Evolutionary conservation across 2,329 filamentous ascomycete species (phyloP).

Genomic region (Fusarium fracticaudum): DNA sequence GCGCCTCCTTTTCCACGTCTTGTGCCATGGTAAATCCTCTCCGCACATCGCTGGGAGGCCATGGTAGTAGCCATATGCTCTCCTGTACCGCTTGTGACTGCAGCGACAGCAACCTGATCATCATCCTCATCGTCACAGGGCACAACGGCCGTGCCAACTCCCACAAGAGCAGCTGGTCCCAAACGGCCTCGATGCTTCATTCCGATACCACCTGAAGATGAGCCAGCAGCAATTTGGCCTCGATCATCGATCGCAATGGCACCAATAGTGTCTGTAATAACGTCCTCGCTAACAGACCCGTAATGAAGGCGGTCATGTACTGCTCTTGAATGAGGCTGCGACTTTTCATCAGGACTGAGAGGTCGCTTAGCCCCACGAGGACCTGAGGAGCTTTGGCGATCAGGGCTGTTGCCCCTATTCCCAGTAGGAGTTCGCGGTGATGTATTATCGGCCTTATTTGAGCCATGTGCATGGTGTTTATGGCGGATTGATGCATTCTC

Average conservation of each 20-base stretch:
- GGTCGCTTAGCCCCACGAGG: constrained; percentile 51
- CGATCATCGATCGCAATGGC: constrained; percentile 90
- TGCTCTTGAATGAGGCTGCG: constrained; percentile 8
- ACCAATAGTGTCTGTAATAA: constrained; percentile 91
- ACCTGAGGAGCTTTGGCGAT: constrained; percentile 19
- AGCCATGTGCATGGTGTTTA: neutral
- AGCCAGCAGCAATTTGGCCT: constrained; percentile 91
- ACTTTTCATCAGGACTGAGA: constrained; percentile 30
- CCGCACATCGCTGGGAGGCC: constrained; percentile 87
- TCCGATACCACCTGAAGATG: constrained; percentile 96
- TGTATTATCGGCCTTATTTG: constrained; percentile 30
- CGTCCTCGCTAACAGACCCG: constrained; percentile 60
- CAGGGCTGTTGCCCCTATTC: neutral
- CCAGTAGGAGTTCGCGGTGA: constrained; percentile 11
- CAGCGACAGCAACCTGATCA: constrained; percentile 76
- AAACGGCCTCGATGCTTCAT: constrained; percentile 96
- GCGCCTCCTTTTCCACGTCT: constrained; percentile 68
- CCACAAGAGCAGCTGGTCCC: constrained; percentile 91
- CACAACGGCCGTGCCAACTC: constrained; percentile 90
- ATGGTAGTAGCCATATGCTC: constrained; percentile 98
- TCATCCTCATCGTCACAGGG: constrained; percentile 77
- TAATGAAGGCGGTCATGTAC: constrained; percentile 35
- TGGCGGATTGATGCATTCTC: constrained; percentile 6
- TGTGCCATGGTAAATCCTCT: constrained; percentile 80
- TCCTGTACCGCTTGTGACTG: constrained; percentile 92